Conservation (phyloP, 441 rosid genomes). For the Rhodomyrtus psidioides region DNA sequence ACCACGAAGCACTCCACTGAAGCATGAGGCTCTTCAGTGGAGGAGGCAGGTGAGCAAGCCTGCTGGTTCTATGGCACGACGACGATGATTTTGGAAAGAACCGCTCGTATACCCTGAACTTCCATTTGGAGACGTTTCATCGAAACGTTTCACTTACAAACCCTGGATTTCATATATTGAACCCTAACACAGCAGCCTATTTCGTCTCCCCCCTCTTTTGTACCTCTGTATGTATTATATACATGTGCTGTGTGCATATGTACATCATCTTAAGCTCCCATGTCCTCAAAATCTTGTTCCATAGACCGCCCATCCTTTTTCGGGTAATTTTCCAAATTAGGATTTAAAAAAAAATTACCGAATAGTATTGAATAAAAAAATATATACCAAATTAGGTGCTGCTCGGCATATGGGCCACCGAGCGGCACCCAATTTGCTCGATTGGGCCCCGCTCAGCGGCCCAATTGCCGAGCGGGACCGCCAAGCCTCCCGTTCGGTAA, state of each 20-base stretch:
- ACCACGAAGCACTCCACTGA: slow-evolving; percentile 2
- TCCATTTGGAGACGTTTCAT: slow-evolving; percentile 8
- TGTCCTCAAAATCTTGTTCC: background rate
- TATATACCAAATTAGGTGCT: too few relatives aligned
- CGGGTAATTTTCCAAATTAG: too few relatives aligned
- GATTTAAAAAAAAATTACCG: too few relatives aligned
- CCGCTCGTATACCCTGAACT: slow-evolving; percentile 66
- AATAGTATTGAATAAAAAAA: too few relatives aligned
- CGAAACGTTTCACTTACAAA: background rate
- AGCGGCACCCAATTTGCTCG: too few relatives aligned
- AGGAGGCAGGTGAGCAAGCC: background rate
- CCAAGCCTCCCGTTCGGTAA: too few relatives aligned
- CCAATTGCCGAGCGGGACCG: too few relatives aligned
- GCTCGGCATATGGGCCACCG: too few relatives aligned
- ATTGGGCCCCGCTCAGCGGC: too few relatives aligned
- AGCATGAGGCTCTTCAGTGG: slow-evolving; percentile 8
- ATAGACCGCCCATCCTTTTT: too few relatives aligned
- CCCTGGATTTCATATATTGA: background rate
- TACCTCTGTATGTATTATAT: background rate
- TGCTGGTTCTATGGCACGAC: background rate
- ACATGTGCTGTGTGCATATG: background rate
- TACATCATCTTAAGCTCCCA: background rate
- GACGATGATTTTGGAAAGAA: slow-evolving; percentile 36
- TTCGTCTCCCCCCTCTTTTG: too few relatives aligned
- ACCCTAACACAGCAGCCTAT: background rate